A percentile compares a stretch with the other conserved stretches of the same genome.
Conservation (phyloP, 2,329 filamentous ascomycete species). For the Alternaria sp. region DNA sequence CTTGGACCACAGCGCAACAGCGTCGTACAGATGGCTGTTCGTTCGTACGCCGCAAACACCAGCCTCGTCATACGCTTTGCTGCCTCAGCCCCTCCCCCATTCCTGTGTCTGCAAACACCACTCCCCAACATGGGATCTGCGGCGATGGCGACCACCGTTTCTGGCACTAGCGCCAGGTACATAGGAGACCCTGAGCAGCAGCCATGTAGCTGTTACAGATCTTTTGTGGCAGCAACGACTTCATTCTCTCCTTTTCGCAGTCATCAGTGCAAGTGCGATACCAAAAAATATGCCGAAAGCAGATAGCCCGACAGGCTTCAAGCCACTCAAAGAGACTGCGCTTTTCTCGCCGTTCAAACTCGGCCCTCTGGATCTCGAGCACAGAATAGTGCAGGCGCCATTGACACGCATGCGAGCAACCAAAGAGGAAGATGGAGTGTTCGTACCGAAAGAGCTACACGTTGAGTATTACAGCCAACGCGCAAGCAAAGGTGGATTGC, state of each 20-base stretch:
- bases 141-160: conserved; percentile 5
- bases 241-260: not conserved
- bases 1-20: conserved; percentile 7
- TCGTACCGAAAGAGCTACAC: conserved; percentile 55
- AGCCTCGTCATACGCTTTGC: conserved; percentile 5
- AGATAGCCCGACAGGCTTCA: conserved; percentile 36
- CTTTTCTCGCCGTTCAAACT: conserved; percentile 43
- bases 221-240: not conserved
- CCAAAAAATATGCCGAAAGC: conserved; percentile 38
- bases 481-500: conserved; percentile 60
- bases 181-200: conserved; percentile 25
- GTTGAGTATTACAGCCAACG: conserved; percentile 63
- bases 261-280: not conserved
- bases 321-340: conserved; percentile 39
- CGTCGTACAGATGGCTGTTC: conserved; percentile 2
- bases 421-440: conserved; percentile 55
- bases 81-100: conserved; percentile 33
- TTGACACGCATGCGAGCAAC: conserved; percentile 55
- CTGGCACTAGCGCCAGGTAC: conserved; percentile 35
- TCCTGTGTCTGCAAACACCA: conserved; percentile 29
- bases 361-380: conserved; percentile 44
- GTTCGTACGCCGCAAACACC: not conserved
- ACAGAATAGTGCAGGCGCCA: conserved; percentile 50
- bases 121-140: conserved; percentile 29
- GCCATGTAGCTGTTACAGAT: conserved; percentile 14